These are phyloP conservation scores for Dillenia suffruticosa DNA, from an alignment of 164 flowering plant species.

Conservation along the genomic window DNA sequence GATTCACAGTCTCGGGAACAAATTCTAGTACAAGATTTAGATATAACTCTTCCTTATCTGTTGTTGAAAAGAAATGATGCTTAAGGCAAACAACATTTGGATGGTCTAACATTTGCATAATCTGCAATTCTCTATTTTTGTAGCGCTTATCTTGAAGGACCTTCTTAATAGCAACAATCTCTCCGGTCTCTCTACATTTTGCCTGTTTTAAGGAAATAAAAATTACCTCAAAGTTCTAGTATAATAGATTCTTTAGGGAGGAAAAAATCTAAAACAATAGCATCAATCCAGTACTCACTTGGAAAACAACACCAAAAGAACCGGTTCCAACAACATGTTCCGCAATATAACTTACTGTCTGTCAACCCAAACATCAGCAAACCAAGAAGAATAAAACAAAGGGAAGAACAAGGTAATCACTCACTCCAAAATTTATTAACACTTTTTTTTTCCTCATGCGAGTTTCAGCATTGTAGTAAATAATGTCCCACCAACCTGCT, in stretches of 20 bases:
- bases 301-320: slow-evolving; percentile 92
- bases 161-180: slow-evolving; percentile 93
- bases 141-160: slow-evolving; percentile 97
- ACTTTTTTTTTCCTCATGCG: background rate
- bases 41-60: slow-evolving; percentile 89
- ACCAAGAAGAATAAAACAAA: background rate
- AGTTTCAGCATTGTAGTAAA: background rate
- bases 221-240: slow-evolving; percentile 3
- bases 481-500: slow-evolving; percentile 50
- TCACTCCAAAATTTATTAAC: slow-evolving; percentile 2
- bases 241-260: background rate
- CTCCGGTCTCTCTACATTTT: slow-evolving; percentile 95
- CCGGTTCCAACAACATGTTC: slow-evolving; percentile 98
- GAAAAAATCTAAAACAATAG: background rate
- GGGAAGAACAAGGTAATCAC: too few relatives aligned
- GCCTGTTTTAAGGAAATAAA: slow-evolving; percentile 45
- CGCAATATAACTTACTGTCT: slow-evolving; percentile 80
- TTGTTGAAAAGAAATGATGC: slow-evolving; percentile 84
- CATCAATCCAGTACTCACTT: slow-evolving; percentile 37
- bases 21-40: slow-evolving; percentile 91
- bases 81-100: slow-evolving; percentile 87
- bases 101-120: slow-evolving; percentile 97
- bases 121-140: slow-evolving; percentile 93
- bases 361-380: slow-evolving; percentile 18
- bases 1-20: slow-evolving; percentile 91